Evolutionary conservation across 202 grass and related monocot species (phyloP), one percentile per base, ranked within the genome.

Genomic region (Setaria viridis): DNA sequence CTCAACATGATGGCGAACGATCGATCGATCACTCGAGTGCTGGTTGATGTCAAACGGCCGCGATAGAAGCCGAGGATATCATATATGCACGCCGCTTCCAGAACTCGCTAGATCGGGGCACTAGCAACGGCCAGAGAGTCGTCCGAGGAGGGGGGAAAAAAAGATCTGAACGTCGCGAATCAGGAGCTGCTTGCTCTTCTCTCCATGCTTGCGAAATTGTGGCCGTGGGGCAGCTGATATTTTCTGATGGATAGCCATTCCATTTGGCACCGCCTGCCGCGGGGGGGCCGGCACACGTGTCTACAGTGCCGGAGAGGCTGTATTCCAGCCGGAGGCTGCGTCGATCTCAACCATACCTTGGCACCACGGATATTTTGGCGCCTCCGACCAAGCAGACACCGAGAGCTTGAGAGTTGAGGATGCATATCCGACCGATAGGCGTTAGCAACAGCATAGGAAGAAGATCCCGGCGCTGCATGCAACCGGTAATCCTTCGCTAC

Each of bases 201-300:
- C 21, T 30, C 11, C 7, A 4, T 34, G 45, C n/a, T 32, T 25
- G 34, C 16, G 20, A 10, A 63, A 1, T 5, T 32, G 68, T 46
- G 48, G 80, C 33, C 42, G 21, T 15, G 65, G 54, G 30, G 9
- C 0, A 25, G 7, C 14, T 43, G 77, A 74, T 86, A 74, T 74
- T 85, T 80, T 8, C 33, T 7, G 59, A 11, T 16, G 60, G 77
- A 39, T 35, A 58, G 5, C 59, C 34, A 20, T 19, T 47, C 42
- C 77, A 35, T 25, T 25, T 56, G 37, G 50, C 53, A 11, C 7
- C 78, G 54, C 37, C 58, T 74, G 58, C 43, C 85, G 32, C 48
- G 3, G 5, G 11, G 42, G 21, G 1, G 1, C 6, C 6, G 30
- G 6, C 12, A 57, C 77, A 37, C 12, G 11, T 21, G 69, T 72